Evolutionary conservation across 257 asterid species (phyloP).

Genomic region (Primulina huaijiensis): DNA sequence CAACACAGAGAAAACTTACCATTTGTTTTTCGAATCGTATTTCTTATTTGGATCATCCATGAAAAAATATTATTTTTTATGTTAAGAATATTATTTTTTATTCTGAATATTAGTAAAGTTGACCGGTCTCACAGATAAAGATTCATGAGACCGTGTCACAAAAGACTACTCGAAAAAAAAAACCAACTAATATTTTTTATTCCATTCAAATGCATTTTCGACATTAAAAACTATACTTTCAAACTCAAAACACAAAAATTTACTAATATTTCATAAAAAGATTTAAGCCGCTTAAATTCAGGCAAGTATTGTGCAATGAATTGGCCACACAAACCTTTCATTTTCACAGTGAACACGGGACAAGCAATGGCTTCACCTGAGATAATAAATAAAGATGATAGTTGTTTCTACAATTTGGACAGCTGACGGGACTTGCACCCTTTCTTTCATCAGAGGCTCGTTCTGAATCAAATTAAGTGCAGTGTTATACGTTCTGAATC

Average conservation of each 20-base stretch:
- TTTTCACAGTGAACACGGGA: background rate
- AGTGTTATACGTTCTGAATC: slow-evolving; percentile 33
- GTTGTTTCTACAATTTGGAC: background rate
- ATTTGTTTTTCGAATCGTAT: no score
- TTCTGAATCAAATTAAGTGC: slow-evolving; percentile 30
- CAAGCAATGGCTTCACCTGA: background rate
- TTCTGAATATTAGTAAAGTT: no score
- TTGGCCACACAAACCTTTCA: background rate
- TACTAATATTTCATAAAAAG: background rate
- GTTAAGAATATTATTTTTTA: no score
- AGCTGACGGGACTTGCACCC: background rate
- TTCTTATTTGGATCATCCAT: no score
- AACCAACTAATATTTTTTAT: no score
- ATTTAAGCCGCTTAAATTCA: background rate
- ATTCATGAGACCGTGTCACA: no score
- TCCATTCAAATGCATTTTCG: background rate
- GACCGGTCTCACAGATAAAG: no score
- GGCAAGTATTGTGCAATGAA: background rate
- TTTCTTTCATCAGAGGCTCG: background rate
- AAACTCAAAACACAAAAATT: background rate
- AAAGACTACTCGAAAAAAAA: no score
- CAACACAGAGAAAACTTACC: no score
- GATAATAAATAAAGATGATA: background rate
- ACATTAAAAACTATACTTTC: background rate
- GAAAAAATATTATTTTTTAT: no score